Evolutionary conservation across 176 grass and related monocot species (phyloP), one percentile per base, ranked within the genome.

Genomic region (Tuctoria greenei): DNA sequence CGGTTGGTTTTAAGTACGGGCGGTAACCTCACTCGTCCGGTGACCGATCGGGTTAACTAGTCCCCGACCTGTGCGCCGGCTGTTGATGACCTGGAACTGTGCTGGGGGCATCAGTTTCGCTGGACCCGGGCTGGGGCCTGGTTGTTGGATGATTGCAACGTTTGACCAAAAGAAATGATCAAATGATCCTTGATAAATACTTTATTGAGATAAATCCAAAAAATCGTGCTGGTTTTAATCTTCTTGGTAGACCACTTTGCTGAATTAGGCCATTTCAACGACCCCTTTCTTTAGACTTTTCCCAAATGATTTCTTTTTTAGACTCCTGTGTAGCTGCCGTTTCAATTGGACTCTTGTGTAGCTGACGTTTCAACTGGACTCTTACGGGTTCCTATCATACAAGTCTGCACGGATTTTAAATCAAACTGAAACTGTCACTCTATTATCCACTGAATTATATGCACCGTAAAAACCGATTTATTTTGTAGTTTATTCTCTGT

Each of bases 121-220:
- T 60, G 9, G 26, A 34, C 7, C 25, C 31, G 31, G 31, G 31
- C 31, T 31, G 31, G 31, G 31, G 31, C 61, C 42, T 9, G 24
- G 50, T 11, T 14, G 39, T 77, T 66, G 36, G 61, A 8, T 1
- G 64, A 80, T 75, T 81, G 45, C 21, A 10, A 84, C 47, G 47
- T 88, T 50, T 84, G 86, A 88, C 69, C 81, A 39, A 43, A 70
- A 45, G 23, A 37, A 42, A 57, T 46, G 37, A 28, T n/a, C 62
- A 37, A 42, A 57, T 46, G 37, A 28, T n/a, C 62, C 10, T 5
- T 31, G n/a, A n/a, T n/a, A n/a, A n/a, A n/a, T n/a, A n/a, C n/a
- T n/a, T n/a, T n/a, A n/a, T n/a, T n/a, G n/a, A n/a, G n/a, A n/a
- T n/a, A n/a, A n/a, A n/a, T n/a, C n/a, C n/a, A n/a, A n/a, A 28